phyloP scores from a whole-genome alignment of 352 stramenopile genomes.

The Phytophthora rubi region DNA sequence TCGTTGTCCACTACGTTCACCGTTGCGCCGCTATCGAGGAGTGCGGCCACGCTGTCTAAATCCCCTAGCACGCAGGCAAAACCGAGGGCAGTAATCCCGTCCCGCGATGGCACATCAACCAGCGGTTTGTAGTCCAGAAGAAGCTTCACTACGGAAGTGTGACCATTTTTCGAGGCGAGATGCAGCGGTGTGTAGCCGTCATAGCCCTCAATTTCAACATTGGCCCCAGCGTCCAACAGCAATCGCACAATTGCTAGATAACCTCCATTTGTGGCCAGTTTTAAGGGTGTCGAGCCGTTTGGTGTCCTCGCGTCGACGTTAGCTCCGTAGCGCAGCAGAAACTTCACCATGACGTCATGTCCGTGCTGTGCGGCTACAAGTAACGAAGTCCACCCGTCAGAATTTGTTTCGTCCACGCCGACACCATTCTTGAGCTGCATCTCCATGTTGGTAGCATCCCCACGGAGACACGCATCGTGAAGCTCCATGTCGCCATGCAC shows the following conservation, averaged over 20 bases:
- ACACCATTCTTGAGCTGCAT: neutral
- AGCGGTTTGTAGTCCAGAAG: neutral
- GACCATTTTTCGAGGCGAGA: neutral
- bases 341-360: neutral
- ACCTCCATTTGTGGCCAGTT: neutral
- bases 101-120: neutral
- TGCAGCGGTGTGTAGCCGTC: neutral
- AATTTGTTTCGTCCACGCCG: neutral
- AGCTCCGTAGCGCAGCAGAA: neutral
- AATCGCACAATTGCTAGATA: neutral
- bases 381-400: neutral
- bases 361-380: neutral
- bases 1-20: neutral
- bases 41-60: neutral
- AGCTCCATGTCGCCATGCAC: neutral
- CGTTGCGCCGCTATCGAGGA: neutral
- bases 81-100: neutral
- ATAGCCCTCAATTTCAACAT: neutral
- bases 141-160: neutral
- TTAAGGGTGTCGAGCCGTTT: neutral
- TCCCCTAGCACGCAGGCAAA: neutral
- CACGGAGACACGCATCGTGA: neutral
- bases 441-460: neutral
- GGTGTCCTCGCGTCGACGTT: neutral
- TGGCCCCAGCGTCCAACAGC: neutral